These are phyloP conservation scores for Parasarocladium wereldwijsianum DNA, from an alignment of 2,329 filamentous ascomycete species.

Conservation along the genomic window DNA sequence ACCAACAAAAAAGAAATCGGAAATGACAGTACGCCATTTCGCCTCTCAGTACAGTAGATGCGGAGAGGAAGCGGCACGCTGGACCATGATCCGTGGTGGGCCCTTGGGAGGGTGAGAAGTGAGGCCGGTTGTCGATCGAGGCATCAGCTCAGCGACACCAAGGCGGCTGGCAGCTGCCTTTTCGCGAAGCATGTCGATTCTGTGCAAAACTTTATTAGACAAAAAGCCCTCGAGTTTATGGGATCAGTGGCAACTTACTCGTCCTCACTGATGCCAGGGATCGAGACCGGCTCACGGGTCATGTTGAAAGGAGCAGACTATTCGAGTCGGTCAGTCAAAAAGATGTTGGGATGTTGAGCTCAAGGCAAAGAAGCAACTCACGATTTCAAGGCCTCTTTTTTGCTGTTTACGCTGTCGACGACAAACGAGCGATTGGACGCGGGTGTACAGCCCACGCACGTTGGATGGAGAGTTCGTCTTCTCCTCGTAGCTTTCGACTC, in stretches of 20 bases:
- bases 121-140: conserved; percentile 11
- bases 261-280: conserved; percentile 42
- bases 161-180: conserved; percentile 35
- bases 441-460: conserved; percentile 27
- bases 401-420: conserved; percentile 25
- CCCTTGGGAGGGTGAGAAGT: conserved; percentile 9
- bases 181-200: conserved; percentile 34
- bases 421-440: conserved; percentile 27
- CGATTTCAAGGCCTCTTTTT: conserved; percentile 30
- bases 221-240: neutral
- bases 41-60: too few relatives aligned
- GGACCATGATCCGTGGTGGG: too few relatives aligned
- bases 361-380: conserved; percentile 14
- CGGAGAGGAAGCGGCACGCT: too few relatives aligned
- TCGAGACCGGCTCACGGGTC: conserved; percentile 33
- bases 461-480: conserved; percentile 23
- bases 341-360: neutral
- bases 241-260: conserved; percentile 29
- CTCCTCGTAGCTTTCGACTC: conserved; percentile 7
- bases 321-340: neutral
- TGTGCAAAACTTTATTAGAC: conserved; percentile 10
- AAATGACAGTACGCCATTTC: too few relatives aligned
- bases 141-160: conserved; percentile 23
- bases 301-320: conserved; percentile 47
- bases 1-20: too few relatives aligned